Evolutionary conservation across 148 eudicot genomes (phyloP), one percentile per base, ranked within the genome.

Genomic region (Amaranthus cruentus): DNA sequence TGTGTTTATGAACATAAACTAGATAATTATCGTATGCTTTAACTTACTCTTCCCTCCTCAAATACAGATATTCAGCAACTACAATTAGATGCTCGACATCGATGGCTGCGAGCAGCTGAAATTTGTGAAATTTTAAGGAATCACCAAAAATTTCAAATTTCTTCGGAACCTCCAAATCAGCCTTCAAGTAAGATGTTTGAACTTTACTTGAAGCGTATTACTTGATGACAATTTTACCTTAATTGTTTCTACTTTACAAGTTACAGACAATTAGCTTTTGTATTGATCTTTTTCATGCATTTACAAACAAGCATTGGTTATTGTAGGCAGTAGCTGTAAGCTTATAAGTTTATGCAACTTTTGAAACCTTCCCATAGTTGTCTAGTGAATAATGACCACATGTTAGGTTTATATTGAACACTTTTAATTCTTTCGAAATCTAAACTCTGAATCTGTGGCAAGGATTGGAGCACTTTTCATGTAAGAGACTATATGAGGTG

Each of bases 91-190:
- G 96, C 92, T 62, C 85, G 82, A 69, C 78, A 85, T 74, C 84
- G 96, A 69, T 90, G 96, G 96, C 76, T 90, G 76, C 87, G 96
- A 9, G 86, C 96, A 3, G 82, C 90, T 74, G 96, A 90, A 86
- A 86, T 90, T 42, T 85, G 86, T 79, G 92, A 90, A 85, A 84
- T 88, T 77, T 73, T 88, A 56, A 81, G 85, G 77, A 86, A 90
- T 77, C 55, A 68, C 54, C 66, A 75, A 28, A 85, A 73, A 74
- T 88, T 90, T 68, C 83, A 85, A 55, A 86, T 88, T 18, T 79
- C 89, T 53, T 61, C 87, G 42, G 87, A 88, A 76, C 81, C 96
- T 38, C 96, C 96, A 14, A 76, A 18, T 61, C 83, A 70, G 58
- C 92, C 96, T 66, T 81, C 81, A 70, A 84, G 90, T 87, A 77